Base-by-base conservation (phyloP, 2,329 filamentous ascomycete species). In the Ustulina deusta region DNA sequence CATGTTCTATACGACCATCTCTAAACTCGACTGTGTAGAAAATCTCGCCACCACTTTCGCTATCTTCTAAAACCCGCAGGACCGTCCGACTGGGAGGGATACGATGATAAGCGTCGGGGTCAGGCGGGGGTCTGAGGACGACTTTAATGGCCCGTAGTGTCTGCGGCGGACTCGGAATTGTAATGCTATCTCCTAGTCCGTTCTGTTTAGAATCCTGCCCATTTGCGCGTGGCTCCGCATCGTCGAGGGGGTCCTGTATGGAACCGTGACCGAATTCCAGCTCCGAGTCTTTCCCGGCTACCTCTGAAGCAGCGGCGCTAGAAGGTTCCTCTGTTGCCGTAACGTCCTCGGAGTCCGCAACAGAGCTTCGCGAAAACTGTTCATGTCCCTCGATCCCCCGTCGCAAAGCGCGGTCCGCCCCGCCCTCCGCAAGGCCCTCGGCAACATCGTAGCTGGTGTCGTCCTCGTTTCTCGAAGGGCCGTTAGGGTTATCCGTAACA, bases 1-100 rank as follows among this genome's bases (percentile, higher is more conserved):
- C 84, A 72, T 79, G 66, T 61, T 84, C 79, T 69, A 81, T 71
- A 57, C 80, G 78, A 27, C 83, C 84, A 70, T 86, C 84, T 34
- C 80, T 80, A 55, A 84, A 85, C 66, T 84, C 83, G 11, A 83
- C 77, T 4, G 71, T 74, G 49, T 82, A 83, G 25, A 74, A 74
- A 1, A 72, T 25, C 10, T 78, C 71, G 9, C 75, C 73, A 0
- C 72, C 72, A 0, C 72, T 67, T 15, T 76, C 68, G 15, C 76
- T 69, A 60, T 81, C 72, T 5, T 77, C 75, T 0, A 79, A 51
- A 4, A 86, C 71, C 3, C 71, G 74, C 40, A 83, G 78, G 15
- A 85, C 75, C 2, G 77, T 74, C 38, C 80, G 74, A 65, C 82
- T 84, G 0, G 74, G 70, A 9, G 72, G 65, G 32, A 78, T 71